Base-by-base conservation (phyloP, 148 eudicot species). In the Limonium bicolor region DNA sequence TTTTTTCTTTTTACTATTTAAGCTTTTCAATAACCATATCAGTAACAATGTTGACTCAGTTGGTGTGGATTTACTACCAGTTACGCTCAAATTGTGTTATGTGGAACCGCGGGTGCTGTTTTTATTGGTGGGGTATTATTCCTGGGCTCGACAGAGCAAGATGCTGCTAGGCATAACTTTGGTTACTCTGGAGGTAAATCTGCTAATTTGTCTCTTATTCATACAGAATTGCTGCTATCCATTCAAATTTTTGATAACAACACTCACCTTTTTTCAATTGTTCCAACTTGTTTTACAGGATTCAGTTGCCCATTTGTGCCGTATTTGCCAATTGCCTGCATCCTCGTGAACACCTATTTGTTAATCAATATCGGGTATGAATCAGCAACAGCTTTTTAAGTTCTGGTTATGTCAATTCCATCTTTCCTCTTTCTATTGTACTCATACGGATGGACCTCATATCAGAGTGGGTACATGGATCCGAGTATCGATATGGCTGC, bases 261-360 rank as follows among this genome's bases (percentile, higher is more conserved):
- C 33, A 34, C 52, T 42, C 41, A 24, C 59, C 41, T 32, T 41
- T 9, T 65, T 27, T n/a, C n/a, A n/a, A n/a, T n/a, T n/a, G n/a
- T n/a, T n/a, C n/a, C n/a, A n/a, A n/a, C n/a, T n/a, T n/a, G n/a
- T n/a, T n/a, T n/a, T n/a, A n/a, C 75, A 80, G 97, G 90, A 49
- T 80, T 80, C 63, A 52, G 38, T 30, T 80, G 90, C 35, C 90
- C 90, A 3, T 61, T 64, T 65, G 84, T 80, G 46, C 90, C 90
- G 33, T 61, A 64, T 47, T 52, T 80, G 49, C 90, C 90, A 6
- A 70, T 60, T 32, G 49, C 65, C 27, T 59, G 84, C 69, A 65
- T 77, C 39, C 73, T 80, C 25, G 55, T 80, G 51, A 80, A 76
- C 61, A 65, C 69, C 7, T 80, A 80, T 61, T 69, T 80, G 56